These are phyloP conservation scores for Aspergillus bertholletiae DNA, from an alignment of 495 filamentous ascomycete genomes.

Conservation along the genomic window DNA sequence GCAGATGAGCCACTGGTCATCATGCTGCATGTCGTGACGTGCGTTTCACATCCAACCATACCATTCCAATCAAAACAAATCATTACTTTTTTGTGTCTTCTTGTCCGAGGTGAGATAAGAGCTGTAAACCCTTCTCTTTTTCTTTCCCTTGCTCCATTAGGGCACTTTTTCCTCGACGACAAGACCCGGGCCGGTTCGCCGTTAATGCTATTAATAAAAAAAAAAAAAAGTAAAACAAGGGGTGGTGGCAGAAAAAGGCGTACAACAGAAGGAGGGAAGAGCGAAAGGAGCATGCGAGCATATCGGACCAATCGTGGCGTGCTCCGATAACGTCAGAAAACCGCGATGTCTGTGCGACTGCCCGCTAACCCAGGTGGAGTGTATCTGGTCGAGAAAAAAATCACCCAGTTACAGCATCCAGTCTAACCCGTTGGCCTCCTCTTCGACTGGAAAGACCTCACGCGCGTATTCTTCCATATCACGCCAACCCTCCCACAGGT, in stretches of 20 bases:
- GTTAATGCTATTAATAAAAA: constrained; percentile 17
- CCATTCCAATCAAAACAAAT: background rate
- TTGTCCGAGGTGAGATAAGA: background rate
- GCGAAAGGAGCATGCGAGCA: background rate
- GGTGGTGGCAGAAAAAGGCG: background rate
- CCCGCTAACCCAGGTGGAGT: background rate
- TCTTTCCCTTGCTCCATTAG: constrained; percentile 4
- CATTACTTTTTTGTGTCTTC: background rate
- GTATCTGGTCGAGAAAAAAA: constrained; percentile 8
- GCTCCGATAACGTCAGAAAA: background rate
- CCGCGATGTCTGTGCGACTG: background rate
- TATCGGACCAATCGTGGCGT: background rate
- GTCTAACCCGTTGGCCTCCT: constrained; percentile 84
- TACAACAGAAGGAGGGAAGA: background rate
- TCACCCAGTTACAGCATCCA: constrained; percentile 69
- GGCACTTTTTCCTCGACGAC: constrained; percentile 12
- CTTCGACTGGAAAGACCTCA: constrained; percentile 92
- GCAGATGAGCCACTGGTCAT: constrained; percentile 1
- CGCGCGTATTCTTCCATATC: constrained; percentile 94
- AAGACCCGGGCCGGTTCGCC: constrained; percentile 40
- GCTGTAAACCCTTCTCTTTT: background rate
- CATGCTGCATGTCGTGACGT: constrained; percentile 16
- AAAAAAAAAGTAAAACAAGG: too few relatives aligned
- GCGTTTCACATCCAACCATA: constrained; percentile 15
- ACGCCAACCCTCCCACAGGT: constrained; percentile 86